Evolutionary conservation across 1,284 basidiomycete genomes (phyloP).

Genomic region (Taiwanofungus camphoratus): DNA sequence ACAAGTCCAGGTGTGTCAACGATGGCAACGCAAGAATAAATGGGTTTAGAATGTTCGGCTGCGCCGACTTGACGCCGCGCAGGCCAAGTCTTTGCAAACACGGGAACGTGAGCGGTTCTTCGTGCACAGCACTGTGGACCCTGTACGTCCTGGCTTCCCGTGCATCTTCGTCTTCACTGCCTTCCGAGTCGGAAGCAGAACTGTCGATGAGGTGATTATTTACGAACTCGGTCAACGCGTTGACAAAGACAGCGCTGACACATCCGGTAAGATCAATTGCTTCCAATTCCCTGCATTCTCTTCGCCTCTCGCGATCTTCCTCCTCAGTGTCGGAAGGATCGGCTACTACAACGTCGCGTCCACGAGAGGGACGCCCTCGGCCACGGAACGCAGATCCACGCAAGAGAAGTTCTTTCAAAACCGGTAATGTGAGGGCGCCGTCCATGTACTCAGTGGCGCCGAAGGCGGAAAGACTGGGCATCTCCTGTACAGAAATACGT

Average conservation of each 20-base stretch:
- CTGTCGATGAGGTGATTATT: constrained; percentile 54
- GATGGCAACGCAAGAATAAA: constrained; percentile 84
- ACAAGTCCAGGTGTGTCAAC: constrained; percentile 88
- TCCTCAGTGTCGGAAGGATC: constrained; percentile 54
- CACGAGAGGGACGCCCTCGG: constrained; percentile 65
- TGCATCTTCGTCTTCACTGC: constrained; percentile 36
- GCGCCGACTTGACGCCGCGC: constrained; percentile 76
- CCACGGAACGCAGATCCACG: constrained; percentile 68
- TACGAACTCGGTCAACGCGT: constrained; percentile 81
- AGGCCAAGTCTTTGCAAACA: constrained; percentile 81
- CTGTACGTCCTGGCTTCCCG: constrained; percentile 29
- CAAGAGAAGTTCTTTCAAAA: constrained; percentile 83
- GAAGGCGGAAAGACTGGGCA: constrained; percentile 75
- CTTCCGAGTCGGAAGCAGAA: constrained; percentile 40
- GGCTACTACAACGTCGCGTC: constrained; percentile 42
- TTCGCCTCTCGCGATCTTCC: constrained; percentile 66
- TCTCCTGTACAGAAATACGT: constrained; percentile 48
- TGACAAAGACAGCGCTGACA: constrained; percentile 83
- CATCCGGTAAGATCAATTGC: constrained; percentile 94
- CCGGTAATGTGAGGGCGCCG: constrained; percentile 74
- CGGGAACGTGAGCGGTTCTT: constrained; percentile 63
- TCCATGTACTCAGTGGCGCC: constrained; percentile 98
- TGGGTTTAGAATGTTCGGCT: constrained; percentile 66
- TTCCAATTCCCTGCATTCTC: constrained; percentile 78
- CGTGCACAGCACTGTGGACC: constrained; percentile 29